Evolutionary conservation across 306 rosid genomes (phyloP).

Genomic region (Rosa chinensis): DNA sequence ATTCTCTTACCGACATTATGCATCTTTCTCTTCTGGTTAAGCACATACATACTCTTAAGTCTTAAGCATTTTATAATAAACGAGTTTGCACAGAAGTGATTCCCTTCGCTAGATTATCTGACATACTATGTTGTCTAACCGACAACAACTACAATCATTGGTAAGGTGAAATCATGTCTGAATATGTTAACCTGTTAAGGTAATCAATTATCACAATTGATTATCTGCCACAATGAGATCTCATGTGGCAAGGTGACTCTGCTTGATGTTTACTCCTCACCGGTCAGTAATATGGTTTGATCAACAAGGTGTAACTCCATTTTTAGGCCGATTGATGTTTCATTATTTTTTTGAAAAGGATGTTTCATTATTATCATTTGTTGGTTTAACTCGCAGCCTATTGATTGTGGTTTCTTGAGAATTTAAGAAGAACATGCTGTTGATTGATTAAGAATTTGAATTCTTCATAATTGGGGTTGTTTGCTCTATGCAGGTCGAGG

Average conservation of each 20-base stretch:
- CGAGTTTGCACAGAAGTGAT: not conserved
- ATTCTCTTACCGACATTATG: not conserved
- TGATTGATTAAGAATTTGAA: slow-evolving; percentile 1
- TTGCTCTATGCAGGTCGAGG: slow-evolving; percentile 69
- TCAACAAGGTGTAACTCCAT: not conserved
- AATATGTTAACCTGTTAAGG: not conserved
- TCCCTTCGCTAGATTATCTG: not conserved
- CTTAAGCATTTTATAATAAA: not conserved
- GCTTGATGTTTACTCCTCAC: not conserved
- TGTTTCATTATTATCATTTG: not conserved
- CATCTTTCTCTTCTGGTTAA: not conserved
- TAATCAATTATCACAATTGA: not conserved
- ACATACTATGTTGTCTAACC: not conserved
- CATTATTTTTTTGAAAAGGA: too few species aligned
- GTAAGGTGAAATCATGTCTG: not conserved
- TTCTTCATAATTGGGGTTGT: slow-evolving; percentile 11
- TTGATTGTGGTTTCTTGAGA: not conserved
- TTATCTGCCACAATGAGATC: not conserved
- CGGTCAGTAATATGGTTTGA: not conserved
- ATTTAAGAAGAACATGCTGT: not conserved
- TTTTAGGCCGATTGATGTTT: not conserved
- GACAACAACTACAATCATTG: not conserved
- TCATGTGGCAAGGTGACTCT: not conserved
- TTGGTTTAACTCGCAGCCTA: not conserved
- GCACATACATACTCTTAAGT: not conserved